phyloP scores from a whole-genome alignment of 768 basidiomycete species.

The Russula dissimulans region DNA sequence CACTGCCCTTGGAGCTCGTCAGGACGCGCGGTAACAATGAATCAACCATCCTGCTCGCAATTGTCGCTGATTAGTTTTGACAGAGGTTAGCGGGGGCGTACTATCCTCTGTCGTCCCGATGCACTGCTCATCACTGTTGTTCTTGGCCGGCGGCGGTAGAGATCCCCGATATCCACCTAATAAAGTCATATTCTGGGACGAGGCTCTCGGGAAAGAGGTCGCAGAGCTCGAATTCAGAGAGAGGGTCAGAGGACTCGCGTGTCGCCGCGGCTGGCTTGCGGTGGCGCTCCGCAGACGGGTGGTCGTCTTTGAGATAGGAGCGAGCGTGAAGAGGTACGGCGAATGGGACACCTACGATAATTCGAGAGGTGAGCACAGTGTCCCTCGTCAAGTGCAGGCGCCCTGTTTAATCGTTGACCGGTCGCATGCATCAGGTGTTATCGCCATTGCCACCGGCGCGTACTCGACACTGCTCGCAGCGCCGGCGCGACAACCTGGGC shows the following conservation, averaged over 20 bases:
- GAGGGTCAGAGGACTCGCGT: constrained; percentile 68
- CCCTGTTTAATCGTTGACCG: background rate
- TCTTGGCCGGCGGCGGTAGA: constrained; percentile 79
- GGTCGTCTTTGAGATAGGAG: constrained; percentile 64
- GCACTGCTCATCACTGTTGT: constrained; percentile 74
- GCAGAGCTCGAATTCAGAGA: constrained; percentile 88
- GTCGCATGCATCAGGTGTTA: constrained; percentile 43
- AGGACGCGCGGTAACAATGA: constrained; percentile 63
- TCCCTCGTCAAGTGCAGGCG: background rate
- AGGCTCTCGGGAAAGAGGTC: constrained; percentile 62
- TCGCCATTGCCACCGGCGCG: constrained; percentile 70
- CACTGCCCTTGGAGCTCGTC: constrained; percentile 66
- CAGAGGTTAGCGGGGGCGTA: constrained; percentile 75
- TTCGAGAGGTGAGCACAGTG: constrained; percentile 50
- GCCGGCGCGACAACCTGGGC: constrained; percentile 78
- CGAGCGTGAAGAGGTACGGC: constrained; percentile 49
- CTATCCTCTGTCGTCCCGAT: constrained; percentile 68
- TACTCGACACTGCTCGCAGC: constrained; percentile 77
- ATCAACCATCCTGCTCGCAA: background rate
- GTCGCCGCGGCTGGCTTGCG: constrained; percentile 75
- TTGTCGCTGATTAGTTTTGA: constrained; percentile 18
- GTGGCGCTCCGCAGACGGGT: constrained; percentile 74
- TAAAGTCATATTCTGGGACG: constrained; percentile 89
- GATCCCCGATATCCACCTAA: constrained; percentile 87
- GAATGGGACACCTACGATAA: constrained; percentile 91